Evolutionary conservation across 169 alveolate genomes (phyloP), one percentile per base, ranked within the genome.

Genomic region (Plasmodium inui): DNA sequence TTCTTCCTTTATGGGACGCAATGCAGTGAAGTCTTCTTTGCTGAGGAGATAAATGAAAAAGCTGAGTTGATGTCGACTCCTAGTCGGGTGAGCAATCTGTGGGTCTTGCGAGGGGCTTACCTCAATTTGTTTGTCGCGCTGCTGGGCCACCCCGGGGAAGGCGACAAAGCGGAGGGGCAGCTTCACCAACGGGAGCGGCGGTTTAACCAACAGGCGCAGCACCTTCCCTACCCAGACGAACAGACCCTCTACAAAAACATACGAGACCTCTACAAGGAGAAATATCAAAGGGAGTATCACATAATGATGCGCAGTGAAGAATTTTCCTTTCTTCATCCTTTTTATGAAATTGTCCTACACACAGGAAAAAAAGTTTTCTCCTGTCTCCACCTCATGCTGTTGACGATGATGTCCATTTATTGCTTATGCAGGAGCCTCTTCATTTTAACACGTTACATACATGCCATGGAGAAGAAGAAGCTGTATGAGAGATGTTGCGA

Each of bases 241-340:
- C 39, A 39, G 44, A 83, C 9, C 9, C 39, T 86, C 46, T 86
- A 70, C 80, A 86, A 55, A 71, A 74, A 86, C 71, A 86, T 86
- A 55, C 53, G 88, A 22, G 14, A 46, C 12, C 22, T 78, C 41
- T 78, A 76, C 53, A 86, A 76, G 81, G 17, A 7, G 70, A 86
- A 86, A 86, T 86, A 86, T 19, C 26, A 34, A 17, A 86, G 39
- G 17, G 93, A 86, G 0, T 86, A 86, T 8, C 19, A 86, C 32
- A 32, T 86, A 72, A 86, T 86, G 93, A 53, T 19, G 70, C 12
- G 8, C 34, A 78, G 44, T 53, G 84, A 84, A 10, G 14, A 0
- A 8, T 28, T 37, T 70, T 26, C n/a, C 50, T 44, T 22, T n/a
- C 22, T 55, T 19, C 80, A 14, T 7, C 30, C 19, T 37, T 37